Percentiles rank a stretch among this genome's conserved stretches.
Conservation (phyloP, 176 grass and related monocot genomes). For the Hsuehochloa calcarea region DNA sequence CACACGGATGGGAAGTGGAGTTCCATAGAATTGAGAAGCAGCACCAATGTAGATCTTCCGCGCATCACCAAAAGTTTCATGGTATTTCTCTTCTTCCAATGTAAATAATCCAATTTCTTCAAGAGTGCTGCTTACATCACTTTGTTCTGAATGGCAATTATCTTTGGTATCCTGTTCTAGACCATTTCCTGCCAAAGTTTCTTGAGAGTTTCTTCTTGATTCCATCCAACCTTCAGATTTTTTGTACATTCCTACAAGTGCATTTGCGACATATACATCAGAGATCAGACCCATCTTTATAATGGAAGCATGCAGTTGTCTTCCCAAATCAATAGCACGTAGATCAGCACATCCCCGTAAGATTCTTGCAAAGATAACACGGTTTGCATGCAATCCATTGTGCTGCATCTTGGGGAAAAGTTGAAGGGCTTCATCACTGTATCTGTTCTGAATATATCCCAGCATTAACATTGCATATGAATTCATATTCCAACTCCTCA, state of each 20-base stretch:
- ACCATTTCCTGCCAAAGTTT: constrained; percentile 26
- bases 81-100: constrained; percentile 46
- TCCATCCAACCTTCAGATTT: constrained; percentile 40
- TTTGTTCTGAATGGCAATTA: constrained; percentile 34
- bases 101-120: constrained; percentile 55
- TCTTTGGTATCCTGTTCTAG: constrained; percentile 2
- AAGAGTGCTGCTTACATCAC: constrained; percentile 29
- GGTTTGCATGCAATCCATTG: constrained; percentile 66
- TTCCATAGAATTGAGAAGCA: constrained; percentile 42
- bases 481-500: constrained; percentile 73
- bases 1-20: constrained; percentile 26
- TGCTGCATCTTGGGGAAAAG: constrained; percentile 83
- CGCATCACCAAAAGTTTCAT: constrained; percentile 2
- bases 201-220: constrained; percentile 26
- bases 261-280: constrained; percentile 80
- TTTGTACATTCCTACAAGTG: constrained; percentile 82
- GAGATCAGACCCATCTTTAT: constrained; percentile 90
- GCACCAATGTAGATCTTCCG: constrained; percentile 32
- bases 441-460: constrained; percentile 77
- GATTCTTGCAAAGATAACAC: constrained; percentile 73
- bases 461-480: constrained; percentile 83
- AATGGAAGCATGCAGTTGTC: constrained; percentile 85
- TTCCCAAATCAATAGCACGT: constrained; percentile 73
- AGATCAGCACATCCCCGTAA: constrained; percentile 69
- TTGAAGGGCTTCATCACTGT: constrained; percentile 58